Base-by-base conservation (phyloP, 2,329 filamentous ascomycete species). In the Aphanocladium album region DNA sequence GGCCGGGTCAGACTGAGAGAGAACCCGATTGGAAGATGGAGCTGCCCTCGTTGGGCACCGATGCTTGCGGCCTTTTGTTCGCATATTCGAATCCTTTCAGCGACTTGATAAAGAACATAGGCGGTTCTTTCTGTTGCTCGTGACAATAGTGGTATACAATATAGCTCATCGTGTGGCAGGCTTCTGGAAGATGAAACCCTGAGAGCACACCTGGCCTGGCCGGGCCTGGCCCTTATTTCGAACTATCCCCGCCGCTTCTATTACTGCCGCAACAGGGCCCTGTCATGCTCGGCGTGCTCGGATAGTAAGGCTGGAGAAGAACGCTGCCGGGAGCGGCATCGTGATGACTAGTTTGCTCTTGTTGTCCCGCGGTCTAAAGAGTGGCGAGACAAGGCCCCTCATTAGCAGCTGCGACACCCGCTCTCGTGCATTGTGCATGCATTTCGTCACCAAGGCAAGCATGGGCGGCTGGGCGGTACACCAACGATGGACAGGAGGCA, bases 401-500 rank as follows among this genome's bases (percentile, higher is more conserved):
- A 21, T 12, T n/a, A 30, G 30, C 30, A 30, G 23, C 23, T 21
- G n/a, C 14, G 14, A 51, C 39, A 53, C n/a, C 47, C 47, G 57
- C 47, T 59, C 25, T 59, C 16, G 39, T 59, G 47, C 57, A 23
- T 37, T 33, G 46, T 43, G 23, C 46, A 33, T 51, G 56, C 9
- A 14, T 30, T 23, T 49, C 37, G 27, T 27, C 49, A 49, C 41
- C 43, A 35, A 45, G 50, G 14, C 3, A 21, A 39, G 25, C 19
- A 11, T 57, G 43, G 8, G 41, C 27, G 16, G 23, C 27, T 57
- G 43, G 8, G 41, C 27, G 16, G 23, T 39, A 50, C 17, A 16
- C 46, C 37, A 35, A 30, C 35, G 41, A 27, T 27, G 39, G 45
- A n/a, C 14, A 43, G 23, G 56, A 21, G 37, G 30, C 41, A 37